Evolutionary conservation across 129 eudicot genomes (phyloP).

Genomic region (carrot (Daucus carota)): DH1_v3.0 NC_030385.2:1187501-1188000

Average conservation of each 20-base stretch:
- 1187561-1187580: conserved; percentile 57
- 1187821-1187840: conserved; percentile 41
- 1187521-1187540: conserved; percentile 56
- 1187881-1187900: conserved; percentile 38
- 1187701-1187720: conserved; percentile 39
- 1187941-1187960: too few species aligned
- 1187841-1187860: conserved; percentile 50
- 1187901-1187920: conserved; percentile 50
- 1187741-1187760: conserved; percentile 35
- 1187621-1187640: conserved; percentile 11
- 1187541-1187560: conserved; percentile 64
- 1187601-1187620: conserved; percentile 29
- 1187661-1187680: conserved; percentile 35
- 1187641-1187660: conserved; percentile 7
- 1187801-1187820: conserved; percentile 53
- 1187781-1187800: conserved; percentile 36
- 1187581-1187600: conserved; percentile 35
- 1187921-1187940: conserved; percentile 65
- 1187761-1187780: conserved; percentile 42
- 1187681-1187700: conserved; percentile 64
- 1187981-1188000: too few species aligned
- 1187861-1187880: conserved; percentile 57
- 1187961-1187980: too few species aligned
- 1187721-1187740: conserved; percentile 17
- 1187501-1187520: conserved; percentile 48